Evolutionary conservation across 768 basidiomycete genomes (phyloP).

Genomic region (Roridomyces roridus): DNA sequence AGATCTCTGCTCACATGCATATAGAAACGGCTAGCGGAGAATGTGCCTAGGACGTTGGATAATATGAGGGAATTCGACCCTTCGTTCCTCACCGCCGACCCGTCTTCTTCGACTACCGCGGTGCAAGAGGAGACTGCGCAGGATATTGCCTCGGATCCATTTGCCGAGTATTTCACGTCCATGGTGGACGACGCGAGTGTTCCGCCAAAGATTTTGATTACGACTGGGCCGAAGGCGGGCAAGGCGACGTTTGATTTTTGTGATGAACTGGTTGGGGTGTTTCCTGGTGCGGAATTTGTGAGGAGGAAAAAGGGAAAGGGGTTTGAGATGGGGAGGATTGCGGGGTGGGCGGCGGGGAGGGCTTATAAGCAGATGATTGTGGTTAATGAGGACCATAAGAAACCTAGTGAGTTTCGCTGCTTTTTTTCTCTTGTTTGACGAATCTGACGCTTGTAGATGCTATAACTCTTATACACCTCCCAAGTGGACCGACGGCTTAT

Average conservation of each 20-base stretch:
- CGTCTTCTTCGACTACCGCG: slow-evolving; percentile 45
- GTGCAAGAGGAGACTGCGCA: slow-evolving; percentile 63
- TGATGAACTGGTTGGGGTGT: slow-evolving; percentile 87
- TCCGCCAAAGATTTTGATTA: slow-evolving; percentile 89
- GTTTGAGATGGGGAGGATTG: slow-evolving; percentile 89
- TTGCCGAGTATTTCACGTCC: slow-evolving; percentile 77
- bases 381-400: slow-evolving; percentile 95
- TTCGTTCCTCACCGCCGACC: slow-evolving; percentile 64
- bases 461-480: slow-evolving; percentile 89
- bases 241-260: slow-evolving; percentile 91
- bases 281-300: slow-evolving; percentile 92
- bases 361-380: slow-evolving; percentile 90
- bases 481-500: slow-evolving; percentile 92
- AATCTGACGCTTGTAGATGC: slow-evolving; percentile 71
- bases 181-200: slow-evolving; percentile 68
- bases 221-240: slow-evolving; percentile 89
- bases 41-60: slow-evolving; percentile 91
- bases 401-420: slow-evolving; percentile 72
- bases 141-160: slow-evolving; percentile 78
- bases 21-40: slow-evolving; percentile 83
- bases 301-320: slow-evolving; percentile 87
- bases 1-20: background rate
- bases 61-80: slow-evolving; percentile 90
- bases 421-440: slow-evolving; percentile 9
- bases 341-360: slow-evolving; percentile 90